Evolutionary conservation across 768 basidiomycete genomes (phyloP).

Genomic region (Leucosporidium creatinivorum): DNA sequence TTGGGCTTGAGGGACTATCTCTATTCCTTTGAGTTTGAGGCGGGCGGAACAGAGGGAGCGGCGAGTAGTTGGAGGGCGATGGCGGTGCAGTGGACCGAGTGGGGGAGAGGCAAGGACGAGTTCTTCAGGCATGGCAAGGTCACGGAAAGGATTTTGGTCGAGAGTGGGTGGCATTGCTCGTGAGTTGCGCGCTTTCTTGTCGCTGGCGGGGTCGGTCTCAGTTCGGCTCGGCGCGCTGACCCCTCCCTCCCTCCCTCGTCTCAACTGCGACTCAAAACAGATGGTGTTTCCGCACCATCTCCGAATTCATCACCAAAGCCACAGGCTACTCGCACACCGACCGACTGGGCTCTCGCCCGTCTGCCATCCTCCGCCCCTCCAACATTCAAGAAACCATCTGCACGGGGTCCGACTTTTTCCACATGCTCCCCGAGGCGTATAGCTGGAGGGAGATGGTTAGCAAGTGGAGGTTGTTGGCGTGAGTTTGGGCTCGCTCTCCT

Average conservation of each 20-base stretch:
- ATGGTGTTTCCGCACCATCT: slow-evolving; percentile 57
- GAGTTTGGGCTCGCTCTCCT: background rate
- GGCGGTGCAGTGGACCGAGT: slow-evolving; percentile 51
- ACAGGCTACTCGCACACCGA: slow-evolving; percentile 57
- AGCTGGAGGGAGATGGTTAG: slow-evolving; percentile 42
- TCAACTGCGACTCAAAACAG: slow-evolving; percentile 37
- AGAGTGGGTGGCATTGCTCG: slow-evolving; percentile 61
- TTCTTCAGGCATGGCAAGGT: slow-evolving; percentile 25
- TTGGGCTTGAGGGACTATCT: slow-evolving; percentile 57
- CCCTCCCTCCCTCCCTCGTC: no score
- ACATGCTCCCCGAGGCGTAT: slow-evolving; percentile 55
- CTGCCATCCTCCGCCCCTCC: slow-evolving; percentile 48
- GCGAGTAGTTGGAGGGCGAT: slow-evolving; percentile 46
- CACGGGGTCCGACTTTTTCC: slow-evolving; percentile 55
- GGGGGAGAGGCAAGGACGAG: background rate
- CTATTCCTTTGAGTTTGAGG: slow-evolving; percentile 58
- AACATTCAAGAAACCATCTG: slow-evolving; percentile 57
- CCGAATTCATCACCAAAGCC: slow-evolving; percentile 52
- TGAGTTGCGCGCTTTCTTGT: no score
- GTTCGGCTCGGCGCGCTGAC: no score
- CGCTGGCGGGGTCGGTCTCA: no score
- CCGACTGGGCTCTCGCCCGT: slow-evolving; percentile 49
- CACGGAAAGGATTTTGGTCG: slow-evolving; percentile 47
- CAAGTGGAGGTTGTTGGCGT: slow-evolving; percentile 39
- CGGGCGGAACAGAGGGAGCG: slow-evolving; percentile 42